Base-by-base conservation (phyloP, 805 yeast species). In the Lipomyces mesembrius region DNA sequence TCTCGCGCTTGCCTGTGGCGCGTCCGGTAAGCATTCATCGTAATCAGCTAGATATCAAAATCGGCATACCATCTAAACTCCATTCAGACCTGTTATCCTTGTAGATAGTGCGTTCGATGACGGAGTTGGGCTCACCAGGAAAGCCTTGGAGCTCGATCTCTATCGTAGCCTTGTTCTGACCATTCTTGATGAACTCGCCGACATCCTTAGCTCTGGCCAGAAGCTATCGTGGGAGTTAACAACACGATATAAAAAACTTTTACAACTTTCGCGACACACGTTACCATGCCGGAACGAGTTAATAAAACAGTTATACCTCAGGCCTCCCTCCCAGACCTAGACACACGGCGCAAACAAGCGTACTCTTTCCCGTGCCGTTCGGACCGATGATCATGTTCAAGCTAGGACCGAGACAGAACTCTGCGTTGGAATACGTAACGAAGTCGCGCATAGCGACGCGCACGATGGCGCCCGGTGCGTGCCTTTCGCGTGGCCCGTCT, bases 371-470 rank as follows among this genome's bases (percentile, higher is more conserved):
- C 0, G 97, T 86, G 35, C 99, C 99, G 76, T 95, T 95, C 4
- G 98, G 98, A 0, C 98, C 99, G 62, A 95, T 89, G 66, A 95
- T 90, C 90, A 95, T 86, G 75, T 95, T 95, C 76, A 95, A 81
- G 1, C 88, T 82, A 0, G 98, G 97, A 0, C 94, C 89, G 64
- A 94, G 83, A 56, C 82, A 14, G 77, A 91, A 92, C 75, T 85
- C 88, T 0, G 87, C 87, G 60, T 83, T 78, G 2, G 84, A 72
- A 75, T 87, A 88, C 0, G 91, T 87, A 75, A 89, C 87, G 79
- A 89, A 89, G 75, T 89, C 87, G 62, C 75, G 75, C 63, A 89
- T 81, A 61, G 79, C 81, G 35, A 88, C 85, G 17, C 84, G 78
- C 2, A 86, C 73, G 59, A 86, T 79, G 57, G 81, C 79, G 0